A percentile compares a stretch with the other conserved stretches of the same genome.
These are phyloP conservation scores for Blastobotrys serpentis DNA, from an alignment of 1,139 yeast species.

Conservation along the genomic window DNA sequence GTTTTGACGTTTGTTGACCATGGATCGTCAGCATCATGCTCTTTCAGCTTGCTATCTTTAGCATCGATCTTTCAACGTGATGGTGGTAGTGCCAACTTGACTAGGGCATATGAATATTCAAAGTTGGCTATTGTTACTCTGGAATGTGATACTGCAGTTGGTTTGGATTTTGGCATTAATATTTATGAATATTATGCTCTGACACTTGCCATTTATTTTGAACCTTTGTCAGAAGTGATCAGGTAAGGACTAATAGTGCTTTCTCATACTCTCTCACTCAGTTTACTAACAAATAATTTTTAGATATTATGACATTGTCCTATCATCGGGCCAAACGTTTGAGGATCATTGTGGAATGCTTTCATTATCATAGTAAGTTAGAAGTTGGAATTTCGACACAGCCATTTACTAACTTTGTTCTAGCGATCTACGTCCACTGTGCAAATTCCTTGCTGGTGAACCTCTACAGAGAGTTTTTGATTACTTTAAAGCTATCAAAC, in stretches of 20 bases:
- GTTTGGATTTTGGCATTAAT: conserved; percentile 43
- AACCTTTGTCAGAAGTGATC: conserved; percentile 44
- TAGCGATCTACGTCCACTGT: conserved; percentile 34
- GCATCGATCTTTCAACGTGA: conserved; percentile 38
- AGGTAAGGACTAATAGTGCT: conserved; percentile 25
- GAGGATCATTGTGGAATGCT: conserved; percentile 33
- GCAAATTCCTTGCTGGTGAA: conserved; percentile 35
- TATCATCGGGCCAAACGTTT: conserved; percentile 33
- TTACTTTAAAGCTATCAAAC: conserved; percentile 28
- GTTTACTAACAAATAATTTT: conserved; percentile 1
- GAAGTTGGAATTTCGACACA: not conserved
- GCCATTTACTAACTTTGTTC: conserved; percentile 11
- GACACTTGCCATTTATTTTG: conserved; percentile 47
- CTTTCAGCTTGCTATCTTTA: conserved; percentile 36
- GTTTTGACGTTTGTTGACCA: conserved; percentile 35
- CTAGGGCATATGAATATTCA: conserved; percentile 43
- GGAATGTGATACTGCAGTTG: conserved; percentile 41
- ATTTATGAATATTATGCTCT: conserved; percentile 48
- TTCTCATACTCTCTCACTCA: not conserved
- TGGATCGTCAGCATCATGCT: conserved; percentile 39
- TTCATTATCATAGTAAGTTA: conserved; percentile 30
- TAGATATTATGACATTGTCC: conserved; percentile 31
- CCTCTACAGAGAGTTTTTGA: conserved; percentile 32
- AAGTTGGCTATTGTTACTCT: conserved; percentile 45
- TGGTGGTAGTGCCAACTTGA: conserved; percentile 40